Base-by-base conservation (phyloP, 768 basidiomycete genomes). In the Strobilomyces confusus region DNA sequence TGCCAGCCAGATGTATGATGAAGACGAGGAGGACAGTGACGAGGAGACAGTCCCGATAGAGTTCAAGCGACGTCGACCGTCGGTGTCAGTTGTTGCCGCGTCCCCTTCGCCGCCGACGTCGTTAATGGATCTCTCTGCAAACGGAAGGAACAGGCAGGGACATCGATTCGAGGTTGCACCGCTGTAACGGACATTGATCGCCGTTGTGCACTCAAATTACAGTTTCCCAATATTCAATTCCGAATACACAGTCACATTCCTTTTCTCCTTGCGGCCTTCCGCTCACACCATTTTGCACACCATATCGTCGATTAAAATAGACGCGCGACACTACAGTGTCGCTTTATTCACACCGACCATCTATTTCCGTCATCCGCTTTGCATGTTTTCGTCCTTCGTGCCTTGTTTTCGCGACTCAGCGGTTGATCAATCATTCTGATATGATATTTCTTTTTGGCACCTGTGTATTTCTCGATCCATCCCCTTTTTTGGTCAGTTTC, bases 21-120 rank as follows among this genome's bases (percentile, higher is more conserved):
- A 67, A 30, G 69, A 63, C 9, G 71, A 66, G 20, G 73, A 70
- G 44, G 71, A 69, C 55, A 69, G 66, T 42, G 73, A 69, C 4
- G 75, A 75, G 20, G 74, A 72, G 51, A 64, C 33, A 22, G 51
- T 59, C 19, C 66, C 71, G 48, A 64, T 70, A 57, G 70, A 70
- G 47, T 58, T 74, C 55, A 70, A 69, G 57, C 69, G 70, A 43
- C 65, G 71, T 43, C 59, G 67, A 41, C 67, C 70, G 23, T 71
- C 71, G 48, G 58, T 69, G 2, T 71, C 67, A 40, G 52, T 66
- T 30, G 55, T 55, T 17, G 57, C 61, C 23, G 51, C 62, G n/a
- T 63, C 69, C 20, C 67, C 67, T 29, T 63, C 67, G 15, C 55
- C 58, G 30, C 54, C 49, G n/a, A 45, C 34, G 19, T 54, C 61